These are phyloP conservation scores for Sechiopsis laciniata DNA, from an alignment of 306 rosid species.

Conservation along the genomic window DNA sequence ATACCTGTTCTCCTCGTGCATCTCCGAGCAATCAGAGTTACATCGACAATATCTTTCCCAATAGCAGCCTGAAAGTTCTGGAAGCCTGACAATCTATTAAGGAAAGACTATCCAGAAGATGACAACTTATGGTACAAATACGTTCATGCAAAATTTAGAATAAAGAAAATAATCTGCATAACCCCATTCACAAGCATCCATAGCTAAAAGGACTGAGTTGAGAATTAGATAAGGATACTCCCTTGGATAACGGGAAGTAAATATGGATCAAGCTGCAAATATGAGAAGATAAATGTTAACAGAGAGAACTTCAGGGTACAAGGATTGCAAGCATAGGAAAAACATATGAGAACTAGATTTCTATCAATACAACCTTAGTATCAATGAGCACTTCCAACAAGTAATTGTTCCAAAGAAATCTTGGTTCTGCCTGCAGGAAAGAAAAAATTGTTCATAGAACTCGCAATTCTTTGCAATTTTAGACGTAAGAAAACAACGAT, in stretches of 20 bases:
- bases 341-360: slow-evolving; percentile 21
- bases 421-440: slow-evolving; percentile 82
- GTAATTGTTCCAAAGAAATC: slow-evolving; percentile 94
- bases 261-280: slow-evolving; percentile 76
- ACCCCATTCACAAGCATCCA: slow-evolving; percentile 3
- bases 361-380: slow-evolving; percentile 51
- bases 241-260: slow-evolving; percentile 92
- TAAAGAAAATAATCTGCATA: neutral
- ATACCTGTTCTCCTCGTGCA: slow-evolving; percentile 94
- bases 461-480: slow-evolving; percentile 20
- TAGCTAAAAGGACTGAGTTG: slow-evolving; percentile 26
- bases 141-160: slow-evolving; percentile 10
- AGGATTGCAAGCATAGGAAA: slow-evolving; percentile 17
- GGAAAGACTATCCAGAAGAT: slow-evolving; percentile 43
- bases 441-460: slow-evolving; percentile 29
- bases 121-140: slow-evolving; percentile 17
- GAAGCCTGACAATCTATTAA: slow-evolving; percentile 62
- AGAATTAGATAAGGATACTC: slow-evolving; percentile 58
- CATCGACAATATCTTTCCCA: slow-evolving; percentile 70
- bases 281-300: slow-evolving; percentile 29
- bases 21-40: slow-evolving; percentile 88
- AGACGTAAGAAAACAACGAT: slow-evolving; percentile 21
- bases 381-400: slow-evolving; percentile 89
- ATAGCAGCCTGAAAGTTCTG: slow-evolving; percentile 84
- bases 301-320: slow-evolving; percentile 21